A percentile compares a stretch with the other conserved stretches of the same genome.
Conservation (phyloP, 2,329 filamentous ascomycete genomes). For the Capronia coronata region DNA sequence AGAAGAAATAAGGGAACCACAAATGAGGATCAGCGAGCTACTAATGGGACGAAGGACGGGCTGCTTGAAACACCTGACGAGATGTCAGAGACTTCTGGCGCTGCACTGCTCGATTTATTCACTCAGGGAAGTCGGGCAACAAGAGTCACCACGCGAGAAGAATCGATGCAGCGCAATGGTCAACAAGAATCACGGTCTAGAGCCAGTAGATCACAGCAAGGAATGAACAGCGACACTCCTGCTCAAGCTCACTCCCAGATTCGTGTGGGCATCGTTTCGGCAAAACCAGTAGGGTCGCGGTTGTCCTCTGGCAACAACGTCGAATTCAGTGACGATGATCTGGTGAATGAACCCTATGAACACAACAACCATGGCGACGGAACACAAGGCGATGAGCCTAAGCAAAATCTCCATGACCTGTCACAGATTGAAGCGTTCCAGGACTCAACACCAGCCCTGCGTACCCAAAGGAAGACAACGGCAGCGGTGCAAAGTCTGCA, state of each 20-base stretch:
- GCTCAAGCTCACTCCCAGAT: background rate
- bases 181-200: background rate
- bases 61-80: background rate
- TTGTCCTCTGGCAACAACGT: conserved; percentile 4
- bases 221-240: background rate
- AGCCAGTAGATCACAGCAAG: background rate
- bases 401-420: too few relatives aligned
- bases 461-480: background rate
- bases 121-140: background rate
- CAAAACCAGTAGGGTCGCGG: background rate
- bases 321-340: conserved; percentile 21
- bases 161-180: background rate
- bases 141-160: background rate
- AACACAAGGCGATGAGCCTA: background rate
- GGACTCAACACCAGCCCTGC: background rate
- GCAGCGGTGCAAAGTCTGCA: background rate
- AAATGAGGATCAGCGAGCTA: too few relatives aligned
- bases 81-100: background rate
- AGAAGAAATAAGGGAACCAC: too few relatives aligned
- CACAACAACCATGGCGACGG: background rate
- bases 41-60: too few relatives aligned
- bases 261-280: background rate
- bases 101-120: background rate
- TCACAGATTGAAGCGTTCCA: background rate
- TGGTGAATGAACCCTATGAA: background rate